A percentile compares a stretch with the other conserved stretches of the same genome.
These are phyloP conservation scores for Coemansia sp. DNA, from an alignment of 192 early-diverging fungal species.

Conservation along the genomic window DNA sequence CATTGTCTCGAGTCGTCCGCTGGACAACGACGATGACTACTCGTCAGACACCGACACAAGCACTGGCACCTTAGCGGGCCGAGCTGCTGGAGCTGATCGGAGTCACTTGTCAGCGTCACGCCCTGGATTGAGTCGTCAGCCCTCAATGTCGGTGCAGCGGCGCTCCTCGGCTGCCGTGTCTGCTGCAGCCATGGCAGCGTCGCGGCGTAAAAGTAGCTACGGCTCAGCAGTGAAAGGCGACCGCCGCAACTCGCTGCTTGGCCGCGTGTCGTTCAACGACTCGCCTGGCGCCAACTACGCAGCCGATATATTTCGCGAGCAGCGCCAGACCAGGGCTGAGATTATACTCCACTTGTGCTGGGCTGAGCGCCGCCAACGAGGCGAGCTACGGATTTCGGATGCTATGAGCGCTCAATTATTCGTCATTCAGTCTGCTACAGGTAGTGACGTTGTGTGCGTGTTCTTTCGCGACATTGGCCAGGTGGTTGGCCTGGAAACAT, in stretches of 20 bases:
- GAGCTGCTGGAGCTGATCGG: constrained; percentile 8
- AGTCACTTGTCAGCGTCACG: constrained; percentile 31
- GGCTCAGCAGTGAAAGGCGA: constrained; percentile 37
- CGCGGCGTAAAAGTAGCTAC: constrained; percentile 42
- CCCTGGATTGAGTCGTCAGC: constrained; percentile 34
- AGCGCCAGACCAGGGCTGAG: constrained; percentile 49
- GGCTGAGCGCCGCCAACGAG: constrained; percentile 29
- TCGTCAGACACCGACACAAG: not conserved
- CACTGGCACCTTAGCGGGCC: not conserved
- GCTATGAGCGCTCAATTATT: constrained; percentile 25
- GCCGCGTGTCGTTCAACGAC: constrained; percentile 52
- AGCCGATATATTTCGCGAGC: constrained; percentile 49
- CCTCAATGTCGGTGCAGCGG: constrained; percentile 51
- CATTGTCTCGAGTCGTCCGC: constrained; percentile 14
- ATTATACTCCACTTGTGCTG: constrained; percentile 43
- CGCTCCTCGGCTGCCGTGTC: constrained; percentile 42
- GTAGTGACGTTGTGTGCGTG: constrained; percentile 38
- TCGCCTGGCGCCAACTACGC: constrained; percentile 47
- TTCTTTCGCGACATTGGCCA: constrained; percentile 11
- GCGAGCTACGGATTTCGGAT: not conserved
- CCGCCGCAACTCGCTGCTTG: constrained; percentile 48
- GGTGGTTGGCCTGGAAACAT: constrained; percentile 34
- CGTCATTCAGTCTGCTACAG: constrained; percentile 34
- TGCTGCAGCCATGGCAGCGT: constrained; percentile 28
- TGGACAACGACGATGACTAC: constrained; percentile 16